A percentile compares a stretch with the other conserved stretches of the same genome.
These are phyloP conservation scores for Leccinum variicolor DNA, from an alignment of 768 basidiomycete genomes.

Conservation along the genomic window DNA sequence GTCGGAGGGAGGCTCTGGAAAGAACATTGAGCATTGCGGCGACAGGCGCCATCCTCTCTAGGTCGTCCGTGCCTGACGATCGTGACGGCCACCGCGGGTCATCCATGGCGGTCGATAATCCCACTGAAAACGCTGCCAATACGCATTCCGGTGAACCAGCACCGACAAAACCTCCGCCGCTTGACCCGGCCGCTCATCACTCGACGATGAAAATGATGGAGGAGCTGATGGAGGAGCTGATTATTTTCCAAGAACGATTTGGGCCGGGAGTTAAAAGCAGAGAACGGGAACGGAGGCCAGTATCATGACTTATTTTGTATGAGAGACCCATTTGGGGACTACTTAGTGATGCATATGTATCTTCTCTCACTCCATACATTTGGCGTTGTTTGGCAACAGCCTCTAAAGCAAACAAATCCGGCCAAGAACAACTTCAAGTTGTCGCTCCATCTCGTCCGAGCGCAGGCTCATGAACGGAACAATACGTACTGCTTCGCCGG, in stretches of 20 bases:
- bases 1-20: constrained; percentile 66
- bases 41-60: constrained; percentile 5
- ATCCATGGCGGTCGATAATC: constrained; percentile 35
- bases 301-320: constrained; percentile 25
- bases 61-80: constrained; percentile 12
- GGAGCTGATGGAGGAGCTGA: constrained; percentile 86
- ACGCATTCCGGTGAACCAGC: constrained; percentile 11
- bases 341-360: constrained; percentile 11
- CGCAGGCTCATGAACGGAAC: constrained; percentile 8
- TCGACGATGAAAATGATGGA: constrained; percentile 84
- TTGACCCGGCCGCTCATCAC: constrained; percentile 17
- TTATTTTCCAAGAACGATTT: constrained; percentile 84
- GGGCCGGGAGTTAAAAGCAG: constrained; percentile 53
- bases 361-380: constrained; percentile 4
- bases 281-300: constrained; percentile 50
- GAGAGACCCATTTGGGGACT: not conserved
- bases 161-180: constrained; percentile 3
- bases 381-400: constrained; percentile 29
- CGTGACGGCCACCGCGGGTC: constrained; percentile 15
- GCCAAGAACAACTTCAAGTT: too few relatives aligned
- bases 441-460: not conserved
- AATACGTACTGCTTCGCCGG: constrained; percentile 7
- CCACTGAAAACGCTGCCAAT: constrained; percentile 10
- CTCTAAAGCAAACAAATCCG: constrained; percentile 24
- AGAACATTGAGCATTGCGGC: constrained; percentile 39